A percentile compares a stretch with the other conserved stretches of the same genome.
These are phyloP conservation scores for Neofusicoccum sp. DNA, from an alignment of 2,329 filamentous ascomycete genomes.

Conservation along the genomic window DNA sequence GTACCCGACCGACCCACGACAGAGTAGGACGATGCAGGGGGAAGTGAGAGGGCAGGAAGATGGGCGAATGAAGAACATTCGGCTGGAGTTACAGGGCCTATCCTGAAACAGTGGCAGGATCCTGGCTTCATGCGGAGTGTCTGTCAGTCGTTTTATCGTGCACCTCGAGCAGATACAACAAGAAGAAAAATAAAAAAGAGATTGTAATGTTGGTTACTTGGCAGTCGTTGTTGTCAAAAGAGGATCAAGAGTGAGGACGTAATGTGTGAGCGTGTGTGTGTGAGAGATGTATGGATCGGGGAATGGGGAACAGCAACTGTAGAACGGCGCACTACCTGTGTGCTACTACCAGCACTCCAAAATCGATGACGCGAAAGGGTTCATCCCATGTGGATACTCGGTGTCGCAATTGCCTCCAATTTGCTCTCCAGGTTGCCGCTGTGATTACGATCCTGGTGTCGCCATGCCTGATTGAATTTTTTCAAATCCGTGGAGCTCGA, in stretches of 20 bases:
- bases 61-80: neutral
- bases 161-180: neutral
- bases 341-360: neutral
- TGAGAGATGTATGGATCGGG: neutral
- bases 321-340: neutral
- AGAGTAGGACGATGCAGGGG: neutral
- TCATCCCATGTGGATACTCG: neutral
- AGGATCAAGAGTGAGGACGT: neutral
- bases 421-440: neutral
- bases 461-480: neutral
- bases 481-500: neutral
- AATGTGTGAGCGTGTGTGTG: neutral
- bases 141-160: neutral
- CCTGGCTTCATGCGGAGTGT: neutral
- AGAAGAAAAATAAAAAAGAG: constrained; percentile 2
- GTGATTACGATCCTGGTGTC: neutral
- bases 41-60: neutral
- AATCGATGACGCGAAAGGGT: neutral
- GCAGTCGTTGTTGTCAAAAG: neutral
- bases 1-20: neutral
- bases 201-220: constrained; percentile 3
- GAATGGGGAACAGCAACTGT: neutral
- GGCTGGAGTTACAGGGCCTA: too few relatives aligned
- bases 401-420: neutral
- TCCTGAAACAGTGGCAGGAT: constrained; percentile 12